Conservation (phyloP, 345 rosid species). For the Gossypium australe region DNA sequence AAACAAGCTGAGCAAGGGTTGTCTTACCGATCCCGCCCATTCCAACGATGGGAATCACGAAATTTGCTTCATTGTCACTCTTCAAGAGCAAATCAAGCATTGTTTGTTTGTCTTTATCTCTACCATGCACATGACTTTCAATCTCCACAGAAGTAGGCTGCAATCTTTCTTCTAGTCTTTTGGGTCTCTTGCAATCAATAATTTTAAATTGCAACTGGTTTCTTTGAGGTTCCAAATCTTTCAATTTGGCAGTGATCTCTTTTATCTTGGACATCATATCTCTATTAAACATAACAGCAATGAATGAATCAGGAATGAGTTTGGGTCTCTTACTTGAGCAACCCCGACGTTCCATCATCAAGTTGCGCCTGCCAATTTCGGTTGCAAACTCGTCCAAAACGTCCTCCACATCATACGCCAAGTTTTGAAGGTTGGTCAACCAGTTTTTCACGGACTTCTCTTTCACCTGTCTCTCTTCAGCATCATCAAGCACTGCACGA, state of each 20-base stretch:
- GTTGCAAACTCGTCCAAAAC: too few species aligned
- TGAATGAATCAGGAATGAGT: too few species aligned
- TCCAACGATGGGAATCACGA: background rate
- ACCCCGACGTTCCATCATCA: too few species aligned
- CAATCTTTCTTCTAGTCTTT: background rate
- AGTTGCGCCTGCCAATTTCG: too few species aligned
- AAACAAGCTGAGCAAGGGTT: conserved; percentile 1
- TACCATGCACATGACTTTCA: background rate
- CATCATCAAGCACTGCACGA: too few species aligned
- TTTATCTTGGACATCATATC: background rate
- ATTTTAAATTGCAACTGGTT: background rate
- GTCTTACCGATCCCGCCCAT: background rate
- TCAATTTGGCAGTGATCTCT: background rate
- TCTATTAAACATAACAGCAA: background rate
- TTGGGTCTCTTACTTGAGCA: too few species aligned
- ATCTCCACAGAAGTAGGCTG: background rate
- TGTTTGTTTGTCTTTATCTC: background rate
- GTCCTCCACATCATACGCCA: too few species aligned
- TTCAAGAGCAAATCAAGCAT: too few species aligned
- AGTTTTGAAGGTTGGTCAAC: too few species aligned
- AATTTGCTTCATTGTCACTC: background rate
- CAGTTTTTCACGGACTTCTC: too few species aligned
- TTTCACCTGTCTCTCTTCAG: too few species aligned
- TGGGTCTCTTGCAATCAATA: background rate
- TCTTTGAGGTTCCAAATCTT: background rate